Base-by-base conservation (phyloP, 805 yeast species). In the Metschnikowia shivogae region DNA sequence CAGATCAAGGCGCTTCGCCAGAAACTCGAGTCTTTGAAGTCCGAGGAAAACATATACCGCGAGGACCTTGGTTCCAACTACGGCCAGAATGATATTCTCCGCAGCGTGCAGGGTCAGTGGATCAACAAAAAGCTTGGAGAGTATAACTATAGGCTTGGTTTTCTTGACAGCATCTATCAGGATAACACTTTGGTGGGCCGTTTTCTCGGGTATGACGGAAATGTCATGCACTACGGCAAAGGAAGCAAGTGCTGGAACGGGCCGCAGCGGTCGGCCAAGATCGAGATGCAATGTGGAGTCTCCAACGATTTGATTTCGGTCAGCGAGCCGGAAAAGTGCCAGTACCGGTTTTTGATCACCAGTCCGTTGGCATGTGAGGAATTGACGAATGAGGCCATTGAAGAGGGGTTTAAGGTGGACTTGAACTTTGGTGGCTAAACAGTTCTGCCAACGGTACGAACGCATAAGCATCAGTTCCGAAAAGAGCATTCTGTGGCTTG, bases 231-330 rank as follows among this genome's bases (percentile, higher is more conserved):
- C 28, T 93, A 72, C 59, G 68, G 63, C 4, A 59, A 70, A 14
- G 99, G 99, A 17, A 82, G 81, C 34, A 77, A 74, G 58, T 93
- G 99, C 64, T 92, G 98, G 97, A 87, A 89, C 61, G 99, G 99
- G 0, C 97, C 97, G 5, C 62, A 69, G 26, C 79, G 99, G 62
- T 76, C 84, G 29, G 90, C 88, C 1, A 65, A 62, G 8, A 82
- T 87, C 1, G 69, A 70, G 19, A 59, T 90, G 44, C 68, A 70
- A 13, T 93, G 99, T 65, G 95, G 95, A 0, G 65, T 72, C 2
- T 64, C 68, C 3, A 68, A 76, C 38, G 69, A 73, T 45, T 62
- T 89, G 20, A 45, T 84, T n/a, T 62, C 79, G 3, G 95, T 92
- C 8, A 72, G 82, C 34, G 99, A 93, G 65, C 92, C 93, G 1